Evolutionary conservation across 352 stramenopile species (phyloP).

Genomic region (Saprolegnia diclina): DNA sequence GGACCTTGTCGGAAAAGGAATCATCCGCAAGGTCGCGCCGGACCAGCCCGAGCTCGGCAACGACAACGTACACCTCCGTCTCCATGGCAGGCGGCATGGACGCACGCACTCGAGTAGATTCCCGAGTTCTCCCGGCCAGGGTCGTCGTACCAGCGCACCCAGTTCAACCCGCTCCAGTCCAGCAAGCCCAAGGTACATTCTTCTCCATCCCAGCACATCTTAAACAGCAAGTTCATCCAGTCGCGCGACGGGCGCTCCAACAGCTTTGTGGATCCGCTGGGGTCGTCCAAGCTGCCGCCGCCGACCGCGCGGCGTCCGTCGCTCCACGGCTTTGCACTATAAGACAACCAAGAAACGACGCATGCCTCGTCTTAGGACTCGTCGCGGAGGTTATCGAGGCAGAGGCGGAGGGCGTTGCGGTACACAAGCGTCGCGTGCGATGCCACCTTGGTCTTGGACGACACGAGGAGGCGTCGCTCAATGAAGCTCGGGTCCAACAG

Average conservation of each 20-base stretch:
- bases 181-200: constrained; percentile 42
- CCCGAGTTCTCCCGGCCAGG: constrained; percentile 67
- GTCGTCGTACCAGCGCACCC: constrained; percentile 60
- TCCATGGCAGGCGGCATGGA: not conserved
- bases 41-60: constrained; percentile 35
- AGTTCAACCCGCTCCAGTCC: constrained; percentile 45
- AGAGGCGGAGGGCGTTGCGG: constrained; percentile 54
- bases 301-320: constrained; percentile 59
- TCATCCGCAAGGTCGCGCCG: constrained; percentile 52
- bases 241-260: constrained; percentile 42
- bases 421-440: constrained; percentile 64
- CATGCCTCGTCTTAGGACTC: not conserved
- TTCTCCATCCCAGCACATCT: not conserved
- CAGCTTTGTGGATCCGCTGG: constrained; percentile 57
- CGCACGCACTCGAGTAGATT: constrained; percentile 36
- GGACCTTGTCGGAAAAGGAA: constrained; percentile 50
- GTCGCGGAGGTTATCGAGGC: constrained; percentile 46
- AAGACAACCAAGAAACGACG: not conserved
- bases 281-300: constrained; percentile 32
- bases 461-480: constrained; percentile 62
- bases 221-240: constrained; percentile 29
- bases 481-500: constrained; percentile 81
- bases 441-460: constrained; percentile 56
- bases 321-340: constrained; percentile 43
- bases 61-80: constrained; percentile 44